Evolutionary conservation across 495 filamentous ascomycete species (phyloP), one percentile per base, ranked within the genome.

Genomic region (Terfezia claveryi): DNA sequence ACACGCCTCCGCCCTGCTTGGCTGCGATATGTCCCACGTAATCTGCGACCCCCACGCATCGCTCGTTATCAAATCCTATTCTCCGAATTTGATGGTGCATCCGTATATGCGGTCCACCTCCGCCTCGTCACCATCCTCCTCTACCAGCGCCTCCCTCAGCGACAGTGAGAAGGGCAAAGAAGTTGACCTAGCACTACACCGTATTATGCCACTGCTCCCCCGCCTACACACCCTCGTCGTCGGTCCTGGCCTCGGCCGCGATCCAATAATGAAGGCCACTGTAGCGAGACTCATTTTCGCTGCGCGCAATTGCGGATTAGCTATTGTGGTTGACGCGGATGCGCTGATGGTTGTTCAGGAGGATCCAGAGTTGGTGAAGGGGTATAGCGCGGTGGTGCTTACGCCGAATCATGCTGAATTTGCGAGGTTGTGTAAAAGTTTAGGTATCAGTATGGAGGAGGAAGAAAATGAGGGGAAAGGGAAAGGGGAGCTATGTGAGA

Each of bases 31-130:
- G 78, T 91, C 84, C 65, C 92, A 98, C 71, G 82, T 98, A 55
- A 88, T 98, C 67, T 98, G 91, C 71, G 91, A 93, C 59, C 84
- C 82, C 27, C 80, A 78, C 57, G 92, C 92, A 50, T 83, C 80
- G 56, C 73, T 77, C 67, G 89, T 95, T 49, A 92, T 98, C 64
- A 98, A 98, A 73, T 80, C 84, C 14, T 98, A 96, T 73, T 96
- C 92, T 38, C 91, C 91, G 10, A 95, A 96, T 69, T 72, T 98
- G 12, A 96, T 98, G 92, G 92, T 98, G 12, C 92, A 96, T 66
- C 92, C 91, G 2, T 74, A 93, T 52, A 87, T 98, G 75, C 87
- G 88, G 11, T 20, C 50, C 50, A 20, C 37, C 85, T 74, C 62
- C 61, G 68, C 41, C 14, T 14, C 41, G 14, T 20, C 17, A 14